These are phyloP conservation scores for Albugo laibachii DNA, from an alignment of 352 stramenopile genomes.

Conservation along the genomic window DNA sequence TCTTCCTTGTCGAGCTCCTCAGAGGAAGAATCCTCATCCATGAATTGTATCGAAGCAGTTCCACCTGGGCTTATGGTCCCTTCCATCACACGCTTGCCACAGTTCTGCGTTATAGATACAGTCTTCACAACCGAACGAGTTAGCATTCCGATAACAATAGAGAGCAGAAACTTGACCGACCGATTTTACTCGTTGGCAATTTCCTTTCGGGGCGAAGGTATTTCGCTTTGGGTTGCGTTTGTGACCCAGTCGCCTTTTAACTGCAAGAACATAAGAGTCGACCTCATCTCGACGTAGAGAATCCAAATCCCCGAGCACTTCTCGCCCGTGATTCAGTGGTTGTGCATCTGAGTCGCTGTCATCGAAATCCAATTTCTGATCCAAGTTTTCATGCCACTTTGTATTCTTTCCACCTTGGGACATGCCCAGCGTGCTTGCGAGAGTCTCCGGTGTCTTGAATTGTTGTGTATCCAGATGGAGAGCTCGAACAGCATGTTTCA, in stretches of 20 bases:
- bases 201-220: too few relatives aligned
- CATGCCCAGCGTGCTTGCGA: constrained; percentile 8
- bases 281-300: constrained; percentile 43
- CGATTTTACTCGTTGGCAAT: too few relatives aligned
- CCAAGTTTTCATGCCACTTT: too few relatives aligned
- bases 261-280: constrained; percentile 46
- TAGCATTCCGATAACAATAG: too few relatives aligned
- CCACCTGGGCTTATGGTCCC: constrained; percentile 35
- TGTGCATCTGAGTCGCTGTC: constrained; percentile 24
- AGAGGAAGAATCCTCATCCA: constrained; percentile 26
- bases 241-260: constrained; percentile 14
- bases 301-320: constrained; percentile 30
- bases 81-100: constrained; percentile 24
- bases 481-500: constrained; percentile 18
- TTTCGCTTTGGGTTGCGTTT: background rate
- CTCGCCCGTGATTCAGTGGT: constrained; percentile 11
- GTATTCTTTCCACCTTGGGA: constrained; percentile 6
- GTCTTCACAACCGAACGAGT: too few relatives aligned
- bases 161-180: too few relatives aligned
- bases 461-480: constrained; percentile 15
- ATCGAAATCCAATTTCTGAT: constrained; percentile 4
- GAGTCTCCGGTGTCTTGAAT: constrained; percentile 25
- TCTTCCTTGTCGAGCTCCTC: constrained; percentile 13
- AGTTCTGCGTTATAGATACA: constrained; percentile 14
- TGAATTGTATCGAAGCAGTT: constrained; percentile 33